Conservation (phyloP, 768 basidiomycete species). For the Mrakia gelida region DNA sequence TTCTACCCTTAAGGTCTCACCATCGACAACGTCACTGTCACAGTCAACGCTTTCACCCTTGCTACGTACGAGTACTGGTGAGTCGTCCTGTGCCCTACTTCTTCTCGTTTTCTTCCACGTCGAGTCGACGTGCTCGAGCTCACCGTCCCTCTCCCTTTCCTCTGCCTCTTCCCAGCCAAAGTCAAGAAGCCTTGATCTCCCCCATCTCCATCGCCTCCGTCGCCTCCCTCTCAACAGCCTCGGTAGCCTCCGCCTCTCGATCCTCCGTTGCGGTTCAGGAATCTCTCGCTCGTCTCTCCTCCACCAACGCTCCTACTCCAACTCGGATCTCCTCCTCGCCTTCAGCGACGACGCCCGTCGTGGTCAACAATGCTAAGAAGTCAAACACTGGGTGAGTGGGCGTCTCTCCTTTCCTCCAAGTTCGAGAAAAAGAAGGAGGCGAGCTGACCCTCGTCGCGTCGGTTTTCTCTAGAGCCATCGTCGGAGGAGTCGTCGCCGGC, state of each 20-base stretch:
- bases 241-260: neutral
- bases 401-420: too few species aligned
- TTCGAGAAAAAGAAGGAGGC: neutral
- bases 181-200: neutral
- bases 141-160: neutral
- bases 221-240: neutral
- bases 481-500: neutral
- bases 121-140: neutral
- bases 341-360: neutral
- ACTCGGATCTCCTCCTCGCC: neutral
- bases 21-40: neutral
- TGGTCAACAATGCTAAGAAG: neutral
- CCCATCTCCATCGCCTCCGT: neutral
- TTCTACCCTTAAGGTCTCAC: neutral
- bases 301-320: neutral
- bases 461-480: neutral
- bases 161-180: neutral
- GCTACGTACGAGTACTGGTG: conserved; percentile 1
- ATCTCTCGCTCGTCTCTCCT: neutral
- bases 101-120: neutral
- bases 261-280: neutral
- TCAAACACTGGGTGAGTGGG: neutral
- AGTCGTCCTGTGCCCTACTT: neutral
- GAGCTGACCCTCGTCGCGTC: neutral
- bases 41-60: neutral